phyloP scores from a whole-genome alignment of 257 asterid species.

The Penstemon newberryi region DNA sequence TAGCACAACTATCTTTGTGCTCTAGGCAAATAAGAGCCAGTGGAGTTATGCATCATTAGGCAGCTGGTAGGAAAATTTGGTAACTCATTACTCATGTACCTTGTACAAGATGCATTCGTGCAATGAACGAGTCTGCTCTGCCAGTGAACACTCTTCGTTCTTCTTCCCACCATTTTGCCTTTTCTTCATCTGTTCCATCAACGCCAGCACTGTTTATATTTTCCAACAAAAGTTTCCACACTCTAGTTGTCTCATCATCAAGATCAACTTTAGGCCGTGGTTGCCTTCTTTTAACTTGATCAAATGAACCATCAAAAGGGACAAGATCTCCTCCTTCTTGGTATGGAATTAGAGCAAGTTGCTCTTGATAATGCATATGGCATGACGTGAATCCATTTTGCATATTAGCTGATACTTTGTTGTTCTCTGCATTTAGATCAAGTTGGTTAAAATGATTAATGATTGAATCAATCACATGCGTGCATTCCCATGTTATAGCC shows the following conservation, averaged over 20 bases:
- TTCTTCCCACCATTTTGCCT: conserved; percentile 64
- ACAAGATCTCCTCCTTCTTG: conserved; percentile 63
- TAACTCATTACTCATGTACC: conserved; percentile 38
- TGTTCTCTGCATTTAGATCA: conserved; percentile 47
- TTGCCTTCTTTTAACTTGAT: conserved; percentile 46
- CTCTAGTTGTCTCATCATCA: conserved; percentile 66
- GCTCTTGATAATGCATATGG: conserved; percentile 38
- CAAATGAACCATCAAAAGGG: conserved; percentile 52
- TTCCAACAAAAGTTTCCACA: conserved; percentile 65
- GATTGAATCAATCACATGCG: conserved; percentile 48
- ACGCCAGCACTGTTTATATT: conserved; percentile 55
- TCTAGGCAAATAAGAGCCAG: conserved; percentile 8
- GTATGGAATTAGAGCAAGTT: conserved; percentile 68
- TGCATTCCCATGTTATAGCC: conserved; percentile 52
- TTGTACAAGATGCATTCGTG: conserved; percentile 80
- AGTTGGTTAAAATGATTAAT: conserved; percentile 53
- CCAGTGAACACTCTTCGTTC: conserved; percentile 63
- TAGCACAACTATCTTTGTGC: not conserved
- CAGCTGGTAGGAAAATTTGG: conserved; percentile 10
- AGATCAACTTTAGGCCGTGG: conserved; percentile 78
- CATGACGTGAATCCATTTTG: conserved; percentile 36
- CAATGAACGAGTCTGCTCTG: conserved; percentile 66
- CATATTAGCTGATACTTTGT: conserved; percentile 29
- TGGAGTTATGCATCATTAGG: conserved; percentile 15
- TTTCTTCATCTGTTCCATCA: conserved; percentile 57